Evolutionary conservation across 1,284 basidiomycete species (phyloP).

Genomic region (Anthracocystis panici-leucophaei): DNA sequence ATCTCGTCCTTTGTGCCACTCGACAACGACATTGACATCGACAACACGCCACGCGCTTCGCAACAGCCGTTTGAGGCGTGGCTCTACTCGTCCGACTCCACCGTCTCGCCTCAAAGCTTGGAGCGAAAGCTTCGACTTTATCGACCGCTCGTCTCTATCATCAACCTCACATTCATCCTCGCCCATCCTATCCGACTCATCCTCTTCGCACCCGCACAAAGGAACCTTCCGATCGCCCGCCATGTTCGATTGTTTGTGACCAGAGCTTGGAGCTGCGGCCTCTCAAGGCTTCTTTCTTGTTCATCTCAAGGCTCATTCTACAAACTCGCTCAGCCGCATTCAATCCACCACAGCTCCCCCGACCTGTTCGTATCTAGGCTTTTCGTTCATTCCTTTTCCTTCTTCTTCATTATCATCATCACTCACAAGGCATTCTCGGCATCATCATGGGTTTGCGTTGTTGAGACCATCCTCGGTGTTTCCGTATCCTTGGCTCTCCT

Average conservation of each 20-base stretch:
- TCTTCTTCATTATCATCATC: too few relatives aligned
- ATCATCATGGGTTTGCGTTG: conserved; percentile 5
- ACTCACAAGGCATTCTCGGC: background rate
- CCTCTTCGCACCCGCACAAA: conserved; percentile 7
- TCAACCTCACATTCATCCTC: background rate
- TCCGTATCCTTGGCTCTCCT: background rate
- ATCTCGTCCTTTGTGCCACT: background rate
- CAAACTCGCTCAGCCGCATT: conserved; percentile 1
- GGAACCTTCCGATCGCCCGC: conserved; percentile 1
- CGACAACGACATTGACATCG: background rate
- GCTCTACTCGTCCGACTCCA: conserved; percentile 5
- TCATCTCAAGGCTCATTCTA: background rate
- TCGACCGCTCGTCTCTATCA: background rate
- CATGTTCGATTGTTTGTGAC: conserved; percentile 38
- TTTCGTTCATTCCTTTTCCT: background rate
- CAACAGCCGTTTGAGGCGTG: background rate
- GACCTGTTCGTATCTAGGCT: background rate
- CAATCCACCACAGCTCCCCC: background rate
- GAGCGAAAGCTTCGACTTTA: background rate
- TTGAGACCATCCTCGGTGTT: background rate
- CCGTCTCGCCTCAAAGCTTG: background rate
- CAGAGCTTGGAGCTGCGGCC: conserved; percentile 20
- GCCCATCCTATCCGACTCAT: background rate
- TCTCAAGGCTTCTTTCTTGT: conserved; percentile 16
- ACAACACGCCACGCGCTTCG: background rate